Evolutionary conservation across 2,329 filamentous ascomycete species (phyloP).

Genomic region (Uncinocarpus reesii): DNA sequence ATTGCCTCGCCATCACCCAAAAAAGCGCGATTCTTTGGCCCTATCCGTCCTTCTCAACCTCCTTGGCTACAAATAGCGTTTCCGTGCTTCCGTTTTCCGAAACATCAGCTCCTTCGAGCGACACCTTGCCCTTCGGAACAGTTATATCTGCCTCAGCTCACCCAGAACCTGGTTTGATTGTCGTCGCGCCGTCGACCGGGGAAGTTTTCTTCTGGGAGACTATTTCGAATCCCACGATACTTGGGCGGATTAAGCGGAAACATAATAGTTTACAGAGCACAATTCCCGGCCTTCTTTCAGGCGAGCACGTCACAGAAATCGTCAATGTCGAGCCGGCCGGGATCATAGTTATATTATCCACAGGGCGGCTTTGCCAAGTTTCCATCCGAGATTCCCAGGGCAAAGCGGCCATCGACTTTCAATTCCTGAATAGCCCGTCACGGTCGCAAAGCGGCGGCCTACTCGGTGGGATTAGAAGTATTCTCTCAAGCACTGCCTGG

Average conservation of each 20-base stretch:
- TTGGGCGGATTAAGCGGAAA: constrained; percentile 73
- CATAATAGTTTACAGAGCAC: constrained; percentile 66
- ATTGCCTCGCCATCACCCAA: constrained; percentile 70
- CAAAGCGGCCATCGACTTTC: constrained; percentile 65
- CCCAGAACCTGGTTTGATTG: constrained; percentile 74
- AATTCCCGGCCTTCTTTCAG: constrained; percentile 63
- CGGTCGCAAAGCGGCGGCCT: constrained; percentile 53
- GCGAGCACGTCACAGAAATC: constrained; percentile 67
- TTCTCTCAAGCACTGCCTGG: constrained; percentile 58
- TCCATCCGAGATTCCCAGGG: constrained; percentile 79
- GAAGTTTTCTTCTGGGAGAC: constrained; percentile 93
- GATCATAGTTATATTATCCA: constrained; percentile 75
- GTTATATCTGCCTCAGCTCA: constrained; percentile 69
- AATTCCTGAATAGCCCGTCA: constrained; percentile 58
- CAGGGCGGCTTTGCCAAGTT: constrained; percentile 75
- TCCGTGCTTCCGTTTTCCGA: constrained; percentile 72
- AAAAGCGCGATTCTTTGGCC: constrained; percentile 84
- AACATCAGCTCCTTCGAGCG: constrained; percentile 52
- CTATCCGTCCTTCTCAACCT: constrained; percentile 44
- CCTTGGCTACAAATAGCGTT: constrained; percentile 48
- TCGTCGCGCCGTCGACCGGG: constrained; percentile 73
- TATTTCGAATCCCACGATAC: constrained; percentile 74
- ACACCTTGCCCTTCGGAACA: constrained; percentile 70
- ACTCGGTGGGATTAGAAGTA: constrained; percentile 70
- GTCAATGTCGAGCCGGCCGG: constrained; percentile 78